These are phyloP conservation scores for Rhododendron molle DNA, from an alignment of 148 eudicot species.

Conservation along the genomic window DNA sequence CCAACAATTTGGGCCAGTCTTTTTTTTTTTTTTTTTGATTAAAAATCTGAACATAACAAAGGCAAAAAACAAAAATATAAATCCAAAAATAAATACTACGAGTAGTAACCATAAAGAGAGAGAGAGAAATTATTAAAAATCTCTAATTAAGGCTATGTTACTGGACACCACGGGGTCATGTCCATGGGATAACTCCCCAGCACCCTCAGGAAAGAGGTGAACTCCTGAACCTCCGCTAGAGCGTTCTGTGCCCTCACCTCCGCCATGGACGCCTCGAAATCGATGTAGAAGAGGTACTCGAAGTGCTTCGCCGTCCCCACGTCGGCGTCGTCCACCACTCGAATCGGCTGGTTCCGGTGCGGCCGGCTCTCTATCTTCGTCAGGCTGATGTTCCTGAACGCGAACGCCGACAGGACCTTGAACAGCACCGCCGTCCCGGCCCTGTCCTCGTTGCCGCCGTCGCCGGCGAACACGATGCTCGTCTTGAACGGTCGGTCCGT, in stretches of 20 bases:
- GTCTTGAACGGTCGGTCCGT: slow-evolving; percentile 92
- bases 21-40: too few relatives aligned
- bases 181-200: slow-evolving; percentile 99
- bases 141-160: background rate
- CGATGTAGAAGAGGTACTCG: slow-evolving; percentile 92
- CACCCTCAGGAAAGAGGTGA: slow-evolving; percentile 84
- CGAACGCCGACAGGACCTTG: slow-evolving; percentile 95
- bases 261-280: slow-evolving; percentile 95
- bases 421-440: slow-evolving; percentile 73
- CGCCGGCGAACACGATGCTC: slow-evolving; percentile 90
- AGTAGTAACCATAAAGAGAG: background rate
- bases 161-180: slow-evolving; percentile 83
- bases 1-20: background rate
- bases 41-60: background rate
- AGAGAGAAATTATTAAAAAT: background rate
- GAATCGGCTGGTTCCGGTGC: slow-evolving; percentile 71
- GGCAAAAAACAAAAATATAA: background rate
- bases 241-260: slow-evolving; percentile 91
- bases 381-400: slow-evolving; percentile 83
- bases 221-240: slow-evolving; percentile 88
- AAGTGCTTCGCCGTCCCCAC: slow-evolving; percentile 93
- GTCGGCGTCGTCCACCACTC: slow-evolving; percentile 76
- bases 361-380: slow-evolving; percentile 99
- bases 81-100: background rate
- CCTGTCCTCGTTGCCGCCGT: slow-evolving; percentile 18